Conservation (phyloP, 2,329 filamentous ascomycete genomes). For the Macrophomina phaseolina region DNA sequence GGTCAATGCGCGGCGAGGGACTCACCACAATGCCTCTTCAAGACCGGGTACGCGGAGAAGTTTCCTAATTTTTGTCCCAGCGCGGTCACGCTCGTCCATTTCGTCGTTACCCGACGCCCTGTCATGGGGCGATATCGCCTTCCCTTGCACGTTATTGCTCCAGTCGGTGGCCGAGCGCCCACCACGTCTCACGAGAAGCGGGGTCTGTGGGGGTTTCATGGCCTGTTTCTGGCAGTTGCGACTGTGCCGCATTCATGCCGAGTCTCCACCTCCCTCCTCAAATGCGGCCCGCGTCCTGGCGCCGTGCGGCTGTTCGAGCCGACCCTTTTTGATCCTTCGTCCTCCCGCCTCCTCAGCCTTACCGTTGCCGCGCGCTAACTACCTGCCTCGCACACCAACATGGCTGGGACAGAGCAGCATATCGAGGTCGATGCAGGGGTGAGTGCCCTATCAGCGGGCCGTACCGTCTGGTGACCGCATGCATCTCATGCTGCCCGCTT, state of each 20-base stretch:
- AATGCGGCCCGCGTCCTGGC: neutral
- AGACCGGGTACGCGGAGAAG: too few relatives aligned
- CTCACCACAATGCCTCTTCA: too few relatives aligned
- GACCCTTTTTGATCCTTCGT: neutral
- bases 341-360: neutral
- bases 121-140: neutral
- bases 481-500: neutral
- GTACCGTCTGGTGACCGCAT: neutral
- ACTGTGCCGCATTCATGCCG: constrained; percentile 12
- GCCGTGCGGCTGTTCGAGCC: neutral
- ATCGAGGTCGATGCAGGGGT: constrained; percentile 17
- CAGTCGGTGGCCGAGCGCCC: neutral
- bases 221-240: constrained; percentile 11
- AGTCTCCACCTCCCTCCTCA: neutral
- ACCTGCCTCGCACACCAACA: neutral
- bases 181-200: constrained; percentile 14
- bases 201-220: constrained; percentile 14
- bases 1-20: too few relatives aligned
- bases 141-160: neutral
- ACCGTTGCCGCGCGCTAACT: neutral
- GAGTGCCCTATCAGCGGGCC: neutral
- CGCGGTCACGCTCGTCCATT: neutral
- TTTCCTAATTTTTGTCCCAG: too few relatives aligned
- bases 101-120: neutral
- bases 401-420: constrained; percentile 7